Percentiles rank a stretch among this genome's conserved stretches.
Evolutionary conservation across 2,329 filamentous ascomycete species (phyloP).

Genomic region (Penicillium psychrosexuale): DNA sequence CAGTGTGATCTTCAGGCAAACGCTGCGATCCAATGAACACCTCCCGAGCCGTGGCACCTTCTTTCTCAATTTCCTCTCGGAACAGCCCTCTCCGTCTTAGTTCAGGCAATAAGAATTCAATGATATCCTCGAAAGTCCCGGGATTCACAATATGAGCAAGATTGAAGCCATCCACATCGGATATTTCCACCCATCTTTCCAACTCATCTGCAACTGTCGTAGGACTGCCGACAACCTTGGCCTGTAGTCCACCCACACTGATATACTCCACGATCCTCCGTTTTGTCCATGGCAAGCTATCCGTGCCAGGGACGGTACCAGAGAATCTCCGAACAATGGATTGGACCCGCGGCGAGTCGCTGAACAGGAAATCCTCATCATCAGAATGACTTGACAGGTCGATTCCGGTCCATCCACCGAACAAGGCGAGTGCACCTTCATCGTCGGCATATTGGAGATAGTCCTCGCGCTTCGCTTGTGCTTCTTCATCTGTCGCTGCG

Average conservation of each 20-base stretch:
- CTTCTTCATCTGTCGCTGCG: constrained; percentile 41
- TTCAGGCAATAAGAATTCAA: constrained; percentile 23
- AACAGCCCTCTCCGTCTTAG: not conserved
- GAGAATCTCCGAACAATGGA: constrained; percentile 33
- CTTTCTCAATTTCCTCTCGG: not conserved
- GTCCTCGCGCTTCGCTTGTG: constrained; percentile 40
- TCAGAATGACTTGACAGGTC: constrained; percentile 23
- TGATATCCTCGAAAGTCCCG: constrained; percentile 23
- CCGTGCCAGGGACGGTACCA: constrained; percentile 31
- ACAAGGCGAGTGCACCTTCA: constrained; percentile 41
- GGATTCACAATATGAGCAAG: constrained; percentile 20
- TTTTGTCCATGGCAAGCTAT: constrained; percentile 32
- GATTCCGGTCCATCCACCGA: constrained; percentile 45
- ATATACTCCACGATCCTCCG: constrained; percentile 24
- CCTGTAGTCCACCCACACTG: constrained; percentile 15
- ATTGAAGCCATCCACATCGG: constrained; percentile 25
- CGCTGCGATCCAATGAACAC: constrained; percentile 3
- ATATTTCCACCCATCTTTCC: constrained; percentile 19
- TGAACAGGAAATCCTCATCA: constrained; percentile 42
- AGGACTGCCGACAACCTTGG: constrained; percentile 2
- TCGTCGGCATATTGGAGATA: constrained; percentile 40
- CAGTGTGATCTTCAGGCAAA: constrained; percentile 6
- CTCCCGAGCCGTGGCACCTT: constrained; percentile 5
- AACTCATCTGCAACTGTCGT: constrained; percentile 6
- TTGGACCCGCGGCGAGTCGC: constrained; percentile 32